phyloP scores from a whole-genome alignment of 345 rosid species.

The Populus euphratica region DNA sequence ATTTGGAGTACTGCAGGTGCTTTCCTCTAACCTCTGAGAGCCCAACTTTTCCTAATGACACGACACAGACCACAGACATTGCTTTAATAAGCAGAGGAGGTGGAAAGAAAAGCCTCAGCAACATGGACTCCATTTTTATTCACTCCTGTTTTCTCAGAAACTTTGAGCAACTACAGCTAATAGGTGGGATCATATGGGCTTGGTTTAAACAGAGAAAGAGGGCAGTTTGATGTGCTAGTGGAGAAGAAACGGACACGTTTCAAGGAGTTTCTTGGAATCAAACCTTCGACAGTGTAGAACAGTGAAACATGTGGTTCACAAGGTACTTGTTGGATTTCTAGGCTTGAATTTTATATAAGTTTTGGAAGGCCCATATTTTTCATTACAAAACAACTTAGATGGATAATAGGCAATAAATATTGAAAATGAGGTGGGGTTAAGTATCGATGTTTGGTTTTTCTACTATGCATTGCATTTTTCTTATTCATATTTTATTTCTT shows the following conservation, averaged over 20 bases:
- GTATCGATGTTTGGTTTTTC: too few relatives aligned
- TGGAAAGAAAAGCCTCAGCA: slow-evolving; percentile 27
- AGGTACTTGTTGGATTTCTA: background rate
- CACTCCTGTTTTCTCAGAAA: background rate
- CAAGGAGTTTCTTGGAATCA: background rate
- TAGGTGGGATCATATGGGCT: too few relatives aligned
- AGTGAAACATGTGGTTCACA: background rate
- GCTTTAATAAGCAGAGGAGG: slow-evolving; percentile 33
- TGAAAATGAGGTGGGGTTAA: background rate
- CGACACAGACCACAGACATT: slow-evolving; percentile 32
- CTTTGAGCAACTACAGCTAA: background rate
- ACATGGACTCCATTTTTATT: background rate
- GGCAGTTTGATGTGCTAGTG: background rate
- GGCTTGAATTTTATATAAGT: too few relatives aligned
- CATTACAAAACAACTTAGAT: background rate
- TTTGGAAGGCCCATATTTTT: background rate
- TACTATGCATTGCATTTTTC: too few relatives aligned
- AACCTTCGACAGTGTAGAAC: background rate
- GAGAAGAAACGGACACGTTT: background rate
- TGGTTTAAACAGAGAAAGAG: background rate
- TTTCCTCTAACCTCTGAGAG: slow-evolving; percentile 48
- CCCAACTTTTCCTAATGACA: slow-evolving; percentile 30
- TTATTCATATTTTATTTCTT: too few relatives aligned
- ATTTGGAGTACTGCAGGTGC: slow-evolving; percentile 58
- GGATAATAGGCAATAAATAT: background rate